phyloP scores from a whole-genome alignment of 768 basidiomycete species.

The Rubroboletus pulcherrimus region DNA sequence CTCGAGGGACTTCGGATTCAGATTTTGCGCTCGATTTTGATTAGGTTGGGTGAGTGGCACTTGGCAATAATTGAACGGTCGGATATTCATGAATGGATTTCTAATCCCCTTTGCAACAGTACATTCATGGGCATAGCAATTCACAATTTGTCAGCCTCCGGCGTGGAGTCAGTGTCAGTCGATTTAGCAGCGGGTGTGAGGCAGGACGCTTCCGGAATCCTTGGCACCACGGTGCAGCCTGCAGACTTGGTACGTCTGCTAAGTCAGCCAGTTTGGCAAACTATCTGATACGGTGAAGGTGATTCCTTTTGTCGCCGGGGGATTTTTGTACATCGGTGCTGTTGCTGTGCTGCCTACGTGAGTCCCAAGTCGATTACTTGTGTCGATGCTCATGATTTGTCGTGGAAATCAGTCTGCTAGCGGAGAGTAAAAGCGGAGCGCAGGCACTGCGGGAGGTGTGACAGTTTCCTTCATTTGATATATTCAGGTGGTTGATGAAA shows the following conservation, averaged over 20 bases:
- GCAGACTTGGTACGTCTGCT: slow-evolving; percentile 70
- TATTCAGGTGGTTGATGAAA: slow-evolving; percentile 17
- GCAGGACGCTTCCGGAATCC: slow-evolving; percentile 69
- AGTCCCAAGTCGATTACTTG: slow-evolving; percentile 30
- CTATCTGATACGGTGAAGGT: slow-evolving; percentile 45
- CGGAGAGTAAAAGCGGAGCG: slow-evolving; percentile 81
- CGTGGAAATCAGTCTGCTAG: slow-evolving; percentile 55
- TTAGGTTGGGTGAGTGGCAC: slow-evolving; percentile 34
- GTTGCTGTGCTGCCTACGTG: slow-evolving; percentile 90
- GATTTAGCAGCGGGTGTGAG: slow-evolving; percentile 77
- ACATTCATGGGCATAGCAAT: slow-evolving; percentile 88
- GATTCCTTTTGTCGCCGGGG: slow-evolving; percentile 86
- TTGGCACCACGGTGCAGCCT: slow-evolving; percentile 77
- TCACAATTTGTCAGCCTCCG: slow-evolving; percentile 65
- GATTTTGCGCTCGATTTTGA: slow-evolving; percentile 22
- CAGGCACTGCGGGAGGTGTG: slow-evolving; percentile 88
- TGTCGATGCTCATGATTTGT: slow-evolving; percentile 9
- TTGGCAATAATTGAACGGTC: background rate
- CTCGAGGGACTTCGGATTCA: slow-evolving; percentile 7
- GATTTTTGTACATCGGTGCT: slow-evolving; percentile 91
- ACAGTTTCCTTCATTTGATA: slow-evolving; percentile 7
- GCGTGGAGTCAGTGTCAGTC: slow-evolving; percentile 35
- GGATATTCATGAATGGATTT: background rate
- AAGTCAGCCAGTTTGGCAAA: slow-evolving; percentile 12
- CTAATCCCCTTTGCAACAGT: slow-evolving; percentile 33